Evolutionary conservation across 208 protist genomes (phyloP).

Genomic region (Crithidia sp.): DNA sequence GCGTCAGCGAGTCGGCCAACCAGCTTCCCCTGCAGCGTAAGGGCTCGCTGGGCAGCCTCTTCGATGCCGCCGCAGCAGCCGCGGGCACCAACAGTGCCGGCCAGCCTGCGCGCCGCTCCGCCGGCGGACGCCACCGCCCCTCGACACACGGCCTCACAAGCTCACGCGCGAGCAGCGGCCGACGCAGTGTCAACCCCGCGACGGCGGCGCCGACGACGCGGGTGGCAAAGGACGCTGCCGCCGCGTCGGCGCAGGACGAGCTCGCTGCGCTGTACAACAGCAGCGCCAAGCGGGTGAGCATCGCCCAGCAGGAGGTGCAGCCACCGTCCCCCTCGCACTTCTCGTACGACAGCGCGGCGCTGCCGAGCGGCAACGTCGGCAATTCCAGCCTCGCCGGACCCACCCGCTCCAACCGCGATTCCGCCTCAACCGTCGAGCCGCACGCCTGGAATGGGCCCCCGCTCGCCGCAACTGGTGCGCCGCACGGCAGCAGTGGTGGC

Average conservation of each 20-base stretch:
- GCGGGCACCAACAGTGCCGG: background rate
- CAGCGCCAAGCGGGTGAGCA: conserved; percentile 32
- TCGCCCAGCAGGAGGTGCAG: conserved; percentile 29
- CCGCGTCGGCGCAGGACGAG: conserved; percentile 8
- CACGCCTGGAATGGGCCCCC: background rate
- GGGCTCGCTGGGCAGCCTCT: conserved; percentile 34
- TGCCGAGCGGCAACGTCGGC: background rate
- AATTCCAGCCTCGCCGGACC: background rate
- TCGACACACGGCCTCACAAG: background rate
- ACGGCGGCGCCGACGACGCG: background rate
- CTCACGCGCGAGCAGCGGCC: conserved; percentile 23
- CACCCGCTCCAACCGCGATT: conserved; percentile 2
- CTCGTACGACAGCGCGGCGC: conserved; percentile 18
- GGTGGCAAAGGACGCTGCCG: conserved; percentile 1
- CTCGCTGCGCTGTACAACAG: conserved; percentile 19
- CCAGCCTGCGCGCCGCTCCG: conserved; percentile 20
- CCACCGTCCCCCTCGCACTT: conserved; percentile 17
- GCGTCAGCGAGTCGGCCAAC: conserved; percentile 18
- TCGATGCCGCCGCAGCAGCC: conserved; percentile 14
- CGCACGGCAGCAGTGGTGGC: too few relatives aligned
- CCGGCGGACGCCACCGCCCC: conserved; percentile 14
- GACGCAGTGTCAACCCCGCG: conserved; percentile 4
- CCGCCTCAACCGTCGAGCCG: conserved; percentile 11
- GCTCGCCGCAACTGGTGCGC: background rate
- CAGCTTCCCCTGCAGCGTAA: conserved; percentile 32